A percentile compares a stretch with the other conserved stretches of the same genome.
Conservation (phyloP, 306 rosid genomes). For the Citrullus amarus region DNA sequence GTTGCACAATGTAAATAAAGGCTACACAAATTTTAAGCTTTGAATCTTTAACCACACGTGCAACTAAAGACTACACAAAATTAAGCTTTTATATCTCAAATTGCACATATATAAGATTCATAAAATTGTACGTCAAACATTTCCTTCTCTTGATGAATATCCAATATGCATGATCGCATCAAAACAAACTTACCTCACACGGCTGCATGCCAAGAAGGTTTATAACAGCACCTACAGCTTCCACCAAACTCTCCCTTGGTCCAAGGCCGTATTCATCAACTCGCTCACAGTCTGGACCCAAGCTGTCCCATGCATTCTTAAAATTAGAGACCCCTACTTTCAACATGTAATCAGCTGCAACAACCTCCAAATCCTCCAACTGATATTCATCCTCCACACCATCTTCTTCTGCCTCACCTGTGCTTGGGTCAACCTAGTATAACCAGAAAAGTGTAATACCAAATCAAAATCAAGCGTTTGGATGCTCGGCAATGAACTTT, state of each 20-base stretch:
- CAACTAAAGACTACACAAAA: background rate
- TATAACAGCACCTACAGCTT: slow-evolving; percentile 76
- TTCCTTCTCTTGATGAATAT: background rate
- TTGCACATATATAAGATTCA: background rate
- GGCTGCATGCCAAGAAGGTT: slow-evolving; percentile 96
- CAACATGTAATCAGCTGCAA: slow-evolving; percentile 83
- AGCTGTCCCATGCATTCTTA: slow-evolving; percentile 84
- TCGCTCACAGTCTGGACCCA: slow-evolving; percentile 64
- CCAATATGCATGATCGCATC: background rate
- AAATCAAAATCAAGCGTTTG: background rate
- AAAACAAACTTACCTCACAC: slow-evolving; percentile 57
- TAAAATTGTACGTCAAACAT: background rate
- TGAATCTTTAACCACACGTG: background rate
- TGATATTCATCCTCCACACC: slow-evolving; percentile 98
- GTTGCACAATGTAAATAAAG: background rate
- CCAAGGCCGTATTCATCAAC: slow-evolving; percentile 96
- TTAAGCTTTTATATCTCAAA: background rate
- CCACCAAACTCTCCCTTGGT: slow-evolving; percentile 76
- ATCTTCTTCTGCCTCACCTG: slow-evolving; percentile 94
- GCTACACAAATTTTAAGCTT: background rate
- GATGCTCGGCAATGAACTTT: background rate
- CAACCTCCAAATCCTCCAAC: slow-evolving; percentile 96
- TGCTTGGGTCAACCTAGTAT: slow-evolving; percentile 62
- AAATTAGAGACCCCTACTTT: slow-evolving; percentile 85
- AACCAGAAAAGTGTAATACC: slow-evolving; percentile 1